Evolutionary conservation across 2,329 filamentous ascomycete genomes (phyloP), one percentile per base, ranked within the genome.

Genomic region (Hymenoscyphus repandus): DNA sequence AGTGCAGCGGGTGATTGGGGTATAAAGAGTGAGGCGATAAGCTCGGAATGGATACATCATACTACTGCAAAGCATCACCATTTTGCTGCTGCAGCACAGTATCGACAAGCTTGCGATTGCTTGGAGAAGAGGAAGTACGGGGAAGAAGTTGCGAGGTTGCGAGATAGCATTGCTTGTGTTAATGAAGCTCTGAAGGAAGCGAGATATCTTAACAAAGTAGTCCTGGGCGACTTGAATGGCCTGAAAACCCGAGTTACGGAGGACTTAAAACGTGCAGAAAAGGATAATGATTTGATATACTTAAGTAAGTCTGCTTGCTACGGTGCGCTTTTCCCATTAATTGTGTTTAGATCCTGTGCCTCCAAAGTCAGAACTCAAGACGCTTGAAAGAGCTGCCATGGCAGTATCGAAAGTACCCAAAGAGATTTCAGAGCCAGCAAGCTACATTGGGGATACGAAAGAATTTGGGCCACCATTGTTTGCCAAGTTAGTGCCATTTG

Each of bases 21-120:
- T 9, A 83, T 95, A 65, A 89, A 90, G 68, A 96, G 90, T 56
- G 85, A 96, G 62, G 85, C 88, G 13, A 85, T 97, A 59, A 93
- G 88, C 66, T 91, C 87, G 50, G 88, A 93, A 56, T 97, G 92
- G 93, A 96, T 99, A 60, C 92, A 97, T 69, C 92, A 97, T 66
- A 91, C 95, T 79, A 91, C 88, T 22, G 93, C 92, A 5, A 99
- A 97, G 68, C 91, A 97, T 64, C 88, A 96, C 65, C 93, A 97
- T 69, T 97, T 99, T 70, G 91, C 92, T 1, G 92, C 90, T 0
- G 93, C 93, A 0, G 93, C 93, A 0, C 93, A 99, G 66, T 97
- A 92, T 62, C 78, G 93, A 12, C 90, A 92, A 22, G 90, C 93
- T 0, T 85, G 90, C 56, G 91, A 96, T 64, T 93, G 89, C 60